These are phyloP conservation scores for Sextonia rubra DNA, from an alignment of 164 flowering plant species.

Conservation along the genomic window DNA sequence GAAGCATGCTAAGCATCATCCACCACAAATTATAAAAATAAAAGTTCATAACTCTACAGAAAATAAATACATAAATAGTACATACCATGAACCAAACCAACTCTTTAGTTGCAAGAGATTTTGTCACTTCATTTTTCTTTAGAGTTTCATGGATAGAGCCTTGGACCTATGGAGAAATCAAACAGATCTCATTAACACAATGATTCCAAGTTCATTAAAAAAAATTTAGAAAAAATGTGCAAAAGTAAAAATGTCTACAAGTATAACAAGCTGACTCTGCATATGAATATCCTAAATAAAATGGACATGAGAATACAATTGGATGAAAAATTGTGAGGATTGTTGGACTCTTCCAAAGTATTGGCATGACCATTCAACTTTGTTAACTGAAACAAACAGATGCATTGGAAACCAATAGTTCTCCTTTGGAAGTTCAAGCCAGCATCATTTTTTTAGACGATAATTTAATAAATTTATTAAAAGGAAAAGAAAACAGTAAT, in stretches of 20 bases:
- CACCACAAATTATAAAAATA: neutral
- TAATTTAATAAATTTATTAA: no score
- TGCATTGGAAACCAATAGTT: no score
- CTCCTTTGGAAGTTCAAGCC: no score
- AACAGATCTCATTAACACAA: neutral
- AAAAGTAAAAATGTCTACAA: neutral
- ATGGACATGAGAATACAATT: neutral
- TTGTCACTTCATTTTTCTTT: conserved; percentile 60
- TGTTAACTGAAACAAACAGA: no score
- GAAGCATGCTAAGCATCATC: neutral
- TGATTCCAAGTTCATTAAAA: neutral
- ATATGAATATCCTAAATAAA: neutral
- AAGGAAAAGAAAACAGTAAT: no score
- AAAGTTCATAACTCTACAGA: neutral
- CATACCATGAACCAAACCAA: conserved; percentile 77
- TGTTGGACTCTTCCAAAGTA: no score
- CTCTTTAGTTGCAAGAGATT: conserved; percentile 71
- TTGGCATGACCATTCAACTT: no score
- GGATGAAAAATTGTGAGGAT: neutral
- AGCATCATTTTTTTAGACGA: no score
- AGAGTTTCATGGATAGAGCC: conserved; percentile 41
- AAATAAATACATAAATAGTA: neutral
- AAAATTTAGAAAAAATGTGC: neutral
- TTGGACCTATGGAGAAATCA: conserved; percentile 40
- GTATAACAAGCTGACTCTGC: neutral